These are phyloP conservation scores for Pleurotus salmoneostramineus DNA, from an alignment of 768 basidiomycete species.

Conservation along the genomic window DNA sequence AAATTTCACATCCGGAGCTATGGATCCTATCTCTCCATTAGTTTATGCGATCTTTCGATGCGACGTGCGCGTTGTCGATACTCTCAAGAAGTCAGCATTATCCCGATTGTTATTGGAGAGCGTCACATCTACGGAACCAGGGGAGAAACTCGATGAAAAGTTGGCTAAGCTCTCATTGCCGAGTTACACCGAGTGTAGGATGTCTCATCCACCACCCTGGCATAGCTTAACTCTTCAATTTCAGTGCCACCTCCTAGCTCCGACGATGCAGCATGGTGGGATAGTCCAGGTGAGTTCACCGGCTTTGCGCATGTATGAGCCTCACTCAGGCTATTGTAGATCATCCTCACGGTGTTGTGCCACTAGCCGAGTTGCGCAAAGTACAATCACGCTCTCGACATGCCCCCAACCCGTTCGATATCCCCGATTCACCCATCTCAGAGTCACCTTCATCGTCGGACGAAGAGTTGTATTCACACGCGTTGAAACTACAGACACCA, in stretches of 20 bases:
- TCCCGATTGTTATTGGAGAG: constrained; percentile 65
- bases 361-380: constrained; percentile 33
- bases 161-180: constrained; percentile 54
- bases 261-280: constrained; percentile 79
- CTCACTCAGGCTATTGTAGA: constrained; percentile 29
- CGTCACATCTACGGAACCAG: constrained; percentile 56
- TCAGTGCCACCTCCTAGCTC: constrained; percentile 85
- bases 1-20: constrained; percentile 3
- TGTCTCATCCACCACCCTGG: background rate
- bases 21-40: constrained; percentile 21
- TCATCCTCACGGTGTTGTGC: constrained; percentile 53
- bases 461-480: constrained; percentile 78
- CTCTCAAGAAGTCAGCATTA: constrained; percentile 65
- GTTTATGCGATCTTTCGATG: constrained; percentile 85
- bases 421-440: constrained; percentile 59
- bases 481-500: constrained; percentile 65
- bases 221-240: constrained; percentile 4
- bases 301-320: background rate
- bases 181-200: constrained; percentile 42
- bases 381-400: constrained; percentile 17
- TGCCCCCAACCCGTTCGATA: constrained; percentile 71
- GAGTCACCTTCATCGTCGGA: constrained; percentile 82
- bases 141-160: constrained; percentile 70
- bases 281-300: constrained; percentile 49
- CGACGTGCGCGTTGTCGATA: constrained; percentile 75